Conservation (phyloP, 23 red algal species). For the Gracilaria domingensis region DNA sequence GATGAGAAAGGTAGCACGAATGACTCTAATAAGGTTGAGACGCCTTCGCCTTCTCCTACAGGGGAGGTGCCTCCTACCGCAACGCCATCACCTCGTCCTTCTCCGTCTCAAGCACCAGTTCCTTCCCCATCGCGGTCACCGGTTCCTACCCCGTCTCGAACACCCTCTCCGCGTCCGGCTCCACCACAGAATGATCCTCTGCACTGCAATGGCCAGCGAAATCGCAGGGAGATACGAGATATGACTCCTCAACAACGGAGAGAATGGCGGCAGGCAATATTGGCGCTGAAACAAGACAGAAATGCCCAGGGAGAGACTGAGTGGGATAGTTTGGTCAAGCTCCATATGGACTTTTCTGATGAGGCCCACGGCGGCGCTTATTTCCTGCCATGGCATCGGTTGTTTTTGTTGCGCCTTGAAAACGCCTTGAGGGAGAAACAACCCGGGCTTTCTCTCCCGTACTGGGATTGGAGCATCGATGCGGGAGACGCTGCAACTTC, state of each 20-base stretch:
- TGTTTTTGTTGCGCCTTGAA: conserved; percentile 69
- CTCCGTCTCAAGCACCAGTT: conserved; percentile 20
- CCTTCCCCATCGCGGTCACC: conserved; percentile 14
- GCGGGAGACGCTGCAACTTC: conserved; percentile 61
- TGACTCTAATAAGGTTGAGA: background rate
- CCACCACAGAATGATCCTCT: conserved; percentile 20
- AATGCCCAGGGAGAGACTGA: conserved; percentile 41
- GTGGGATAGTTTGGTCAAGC: conserved; percentile 55
- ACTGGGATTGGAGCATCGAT: conserved; percentile 72
- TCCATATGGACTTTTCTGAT: conserved; percentile 57
- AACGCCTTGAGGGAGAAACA: conserved; percentile 63
- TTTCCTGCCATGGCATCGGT: conserved; percentile 72
- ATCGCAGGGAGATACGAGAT: conserved; percentile 60
- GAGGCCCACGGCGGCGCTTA: conserved; percentile 57
- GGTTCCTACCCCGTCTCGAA: conserved; percentile 10
- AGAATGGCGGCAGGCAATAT: conserved; percentile 53
- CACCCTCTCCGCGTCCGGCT: conserved; percentile 4
- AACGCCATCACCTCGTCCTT: conserved; percentile 46
- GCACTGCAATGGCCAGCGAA: conserved; percentile 55
- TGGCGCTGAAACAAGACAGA: conserved; percentile 16
- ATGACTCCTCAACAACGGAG: conserved; percentile 56
- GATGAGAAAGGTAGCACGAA: background rate
- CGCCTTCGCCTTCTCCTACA: conserved; percentile 12
- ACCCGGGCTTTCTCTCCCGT: conserved; percentile 67
- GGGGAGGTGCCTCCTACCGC: background rate